Conservation (phyloP, 331 rosid genomes). For the Acacia pycnantha region DNA sequence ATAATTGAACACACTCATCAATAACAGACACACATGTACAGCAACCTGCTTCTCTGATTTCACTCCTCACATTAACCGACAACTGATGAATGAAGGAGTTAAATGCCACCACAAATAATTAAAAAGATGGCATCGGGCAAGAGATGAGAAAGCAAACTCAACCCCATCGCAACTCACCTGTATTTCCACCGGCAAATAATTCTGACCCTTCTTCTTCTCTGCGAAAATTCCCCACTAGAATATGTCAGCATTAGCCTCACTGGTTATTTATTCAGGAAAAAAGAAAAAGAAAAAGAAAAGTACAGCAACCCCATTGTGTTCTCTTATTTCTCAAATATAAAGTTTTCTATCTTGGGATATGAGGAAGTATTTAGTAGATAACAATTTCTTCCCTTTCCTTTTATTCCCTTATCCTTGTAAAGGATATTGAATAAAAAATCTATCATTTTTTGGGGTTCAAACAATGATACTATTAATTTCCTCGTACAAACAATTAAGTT, state of each 20-base stretch:
- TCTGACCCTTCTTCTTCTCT: constrained; percentile 56
- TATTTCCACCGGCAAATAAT: too few species aligned
- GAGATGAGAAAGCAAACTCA: too few species aligned
- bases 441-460: not conserved
- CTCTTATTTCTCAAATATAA: not conserved
- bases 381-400: not conserved
- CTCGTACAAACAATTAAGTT: too few species aligned
- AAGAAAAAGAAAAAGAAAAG: too few species aligned
- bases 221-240: constrained; percentile 21
- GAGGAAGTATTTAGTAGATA: not conserved
- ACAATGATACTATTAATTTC: not conserved
- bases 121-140: too few species aligned
- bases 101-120: too few species aligned
- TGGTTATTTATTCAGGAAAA: not conserved
- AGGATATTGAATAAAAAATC: not conserved
- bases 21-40: too few species aligned
- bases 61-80: too few species aligned
- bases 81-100: too few species aligned
- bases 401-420: not conserved
- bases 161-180: too few species aligned
- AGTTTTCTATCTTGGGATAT: not conserved
- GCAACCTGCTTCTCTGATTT: too few species aligned
- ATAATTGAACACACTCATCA: too few species aligned
- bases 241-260: constrained; percentile 3
- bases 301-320: not conserved